Evolutionary conservation across 2,329 filamentous ascomycete genomes (phyloP).

Genomic region (Fusarium globosum): DNA sequence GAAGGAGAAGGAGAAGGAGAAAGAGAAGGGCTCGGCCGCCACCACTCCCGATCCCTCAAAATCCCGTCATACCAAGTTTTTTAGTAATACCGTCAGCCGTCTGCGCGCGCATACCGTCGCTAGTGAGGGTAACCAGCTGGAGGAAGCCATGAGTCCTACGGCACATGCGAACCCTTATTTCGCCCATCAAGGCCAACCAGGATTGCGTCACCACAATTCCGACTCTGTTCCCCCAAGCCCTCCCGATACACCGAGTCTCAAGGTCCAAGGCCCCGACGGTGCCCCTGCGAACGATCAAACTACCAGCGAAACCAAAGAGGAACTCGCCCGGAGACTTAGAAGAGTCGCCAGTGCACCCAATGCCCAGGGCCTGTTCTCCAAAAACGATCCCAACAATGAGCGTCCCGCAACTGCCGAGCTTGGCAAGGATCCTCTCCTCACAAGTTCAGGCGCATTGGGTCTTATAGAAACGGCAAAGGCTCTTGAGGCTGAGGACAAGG

Average conservation of each 20-base stretch:
- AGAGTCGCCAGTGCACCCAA: constrained; percentile 97
- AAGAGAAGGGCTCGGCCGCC: constrained; percentile 45
- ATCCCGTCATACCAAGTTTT: constrained; percentile 87
- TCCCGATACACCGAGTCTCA: constrained; percentile 86
- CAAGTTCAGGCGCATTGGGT: constrained; percentile 57
- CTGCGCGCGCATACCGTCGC: constrained; percentile 91
- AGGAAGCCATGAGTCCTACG: constrained; percentile 90
- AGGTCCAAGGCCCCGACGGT: constrained; percentile 75
- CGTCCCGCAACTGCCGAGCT: constrained; percentile 87
- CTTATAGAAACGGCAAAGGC: constrained; percentile 50
- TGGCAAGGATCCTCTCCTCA: constrained; percentile 79
- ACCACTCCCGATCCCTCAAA: constrained; percentile 55
- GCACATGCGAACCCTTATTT: constrained; percentile 98
- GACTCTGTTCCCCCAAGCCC: constrained; percentile 93
- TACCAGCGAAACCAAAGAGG: constrained; percentile 87
- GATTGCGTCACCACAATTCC: constrained; percentile 93
- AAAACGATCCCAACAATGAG: constrained; percentile 64
- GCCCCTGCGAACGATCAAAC: constrained; percentile 70
- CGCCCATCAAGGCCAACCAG: constrained; percentile 92
- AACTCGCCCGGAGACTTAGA: constrained; percentile 90
- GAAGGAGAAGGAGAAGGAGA: constrained; percentile 55
- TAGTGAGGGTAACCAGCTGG: constrained; percentile 90
- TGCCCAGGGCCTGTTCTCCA: constrained; percentile 88
- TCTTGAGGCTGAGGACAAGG: constrained; percentile 41
- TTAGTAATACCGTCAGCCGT: constrained; percentile 85